Evolutionary conservation across 306 rosid species (phyloP).

Genomic region (Vigna angularis): DNA sequence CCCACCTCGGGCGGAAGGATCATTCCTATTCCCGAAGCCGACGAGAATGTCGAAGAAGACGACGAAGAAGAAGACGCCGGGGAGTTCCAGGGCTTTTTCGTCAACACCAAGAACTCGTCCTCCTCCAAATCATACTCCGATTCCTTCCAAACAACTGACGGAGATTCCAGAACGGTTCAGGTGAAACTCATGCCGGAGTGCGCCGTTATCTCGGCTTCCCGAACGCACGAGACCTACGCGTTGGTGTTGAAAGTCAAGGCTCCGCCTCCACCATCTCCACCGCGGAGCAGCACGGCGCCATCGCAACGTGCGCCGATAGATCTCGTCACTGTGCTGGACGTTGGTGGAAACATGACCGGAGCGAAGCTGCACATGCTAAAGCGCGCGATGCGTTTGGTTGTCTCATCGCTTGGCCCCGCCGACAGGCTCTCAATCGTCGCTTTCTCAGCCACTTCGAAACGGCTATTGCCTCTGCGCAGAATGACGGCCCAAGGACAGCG

Average conservation of each 20-base stretch:
- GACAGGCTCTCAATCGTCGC: constrained; percentile 88
- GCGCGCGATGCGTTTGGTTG: constrained; percentile 83
- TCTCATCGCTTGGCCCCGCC: constrained; percentile 67
- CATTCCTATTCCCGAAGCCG: constrained; percentile 74
- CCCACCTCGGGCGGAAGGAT: constrained; percentile 58
- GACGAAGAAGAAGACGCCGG: constrained; percentile 58
- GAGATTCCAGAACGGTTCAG: constrained; percentile 65
- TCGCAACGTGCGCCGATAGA: constrained; percentile 77
- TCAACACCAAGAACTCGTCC: constrained; percentile 60
- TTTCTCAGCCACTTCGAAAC: constrained; percentile 61
- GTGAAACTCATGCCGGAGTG: constrained; percentile 78
- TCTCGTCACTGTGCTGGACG: constrained; percentile 79
- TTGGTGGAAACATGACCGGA: constrained; percentile 76
- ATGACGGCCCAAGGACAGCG: constrained; percentile 80
- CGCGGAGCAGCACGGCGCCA: constrained; percentile 32
- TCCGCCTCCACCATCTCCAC: constrained; percentile 43
- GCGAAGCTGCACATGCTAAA: constrained; percentile 80
- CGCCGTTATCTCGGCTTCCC: constrained; percentile 61
- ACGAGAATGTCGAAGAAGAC: constrained; percentile 58
- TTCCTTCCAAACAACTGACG: constrained; percentile 36
- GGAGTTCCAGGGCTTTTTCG: constrained; percentile 89
- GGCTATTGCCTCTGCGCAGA: constrained; percentile 63
- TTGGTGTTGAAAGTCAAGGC: constrained; percentile 76
- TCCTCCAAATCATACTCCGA: constrained; percentile 51
- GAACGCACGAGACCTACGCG: constrained; percentile 66